A percentile compares a stretch with the other conserved stretches of the same genome.
These are phyloP conservation scores for Phytopythium chamaehyphon DNA, from an alignment of 352 stramenopile genomes.

Conservation along the genomic window DNA sequence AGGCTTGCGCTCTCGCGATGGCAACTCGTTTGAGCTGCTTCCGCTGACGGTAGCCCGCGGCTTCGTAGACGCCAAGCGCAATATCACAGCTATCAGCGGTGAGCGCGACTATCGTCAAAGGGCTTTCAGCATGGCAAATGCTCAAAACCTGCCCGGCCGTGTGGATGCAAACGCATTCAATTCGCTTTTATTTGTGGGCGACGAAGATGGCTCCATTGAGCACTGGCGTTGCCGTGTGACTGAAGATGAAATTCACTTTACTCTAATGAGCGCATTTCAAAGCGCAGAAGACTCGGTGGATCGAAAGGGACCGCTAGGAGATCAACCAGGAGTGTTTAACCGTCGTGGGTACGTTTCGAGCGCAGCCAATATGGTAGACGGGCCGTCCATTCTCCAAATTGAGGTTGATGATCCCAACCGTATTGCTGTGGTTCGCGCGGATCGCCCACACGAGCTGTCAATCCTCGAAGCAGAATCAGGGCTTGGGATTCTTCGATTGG, in stretches of 20 bases:
- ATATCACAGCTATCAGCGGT: conserved; percentile 73
- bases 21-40: conserved; percentile 41
- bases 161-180: conserved; percentile 38
- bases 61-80: conserved; percentile 35
- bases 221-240: conserved; percentile 74
- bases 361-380: not conserved
- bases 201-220: conserved; percentile 48
- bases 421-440: conserved; percentile 55
- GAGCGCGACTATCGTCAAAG: conserved; percentile 80
- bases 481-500: conserved; percentile 66
- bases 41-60: conserved; percentile 47
- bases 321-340: conserved; percentile 19
- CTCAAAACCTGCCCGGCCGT: not conserved
- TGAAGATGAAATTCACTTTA: conserved; percentile 50
- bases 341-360: conserved; percentile 25
- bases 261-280: conserved; percentile 60
- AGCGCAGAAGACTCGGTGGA: conserved; percentile 2
- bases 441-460: conserved; percentile 43
- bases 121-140: conserved; percentile 54
- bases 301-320: not conserved
- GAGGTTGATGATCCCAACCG: conserved; percentile 85
- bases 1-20: conserved; percentile 29
- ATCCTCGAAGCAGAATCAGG: conserved; percentile 81
- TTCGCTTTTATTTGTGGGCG: conserved; percentile 73
- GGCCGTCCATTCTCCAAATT: conserved; percentile 55